Evolutionary conservation across 306 rosid species (phyloP).

Genomic region (Prunus dulcis): DNA sequence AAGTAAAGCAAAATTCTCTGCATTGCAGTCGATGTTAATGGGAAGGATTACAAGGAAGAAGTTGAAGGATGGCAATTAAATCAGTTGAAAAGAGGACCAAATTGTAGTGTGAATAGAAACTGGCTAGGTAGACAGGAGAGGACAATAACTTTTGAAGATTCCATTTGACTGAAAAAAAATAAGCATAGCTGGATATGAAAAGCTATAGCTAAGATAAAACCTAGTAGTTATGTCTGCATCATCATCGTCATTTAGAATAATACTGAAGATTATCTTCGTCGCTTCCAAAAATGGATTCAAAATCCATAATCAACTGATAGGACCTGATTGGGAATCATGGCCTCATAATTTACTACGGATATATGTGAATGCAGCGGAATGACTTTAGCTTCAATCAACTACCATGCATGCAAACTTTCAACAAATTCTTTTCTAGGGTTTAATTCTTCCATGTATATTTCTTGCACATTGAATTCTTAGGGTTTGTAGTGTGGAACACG

Average conservation of each 20-base stretch:
- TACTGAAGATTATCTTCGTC: conserved; percentile 29
- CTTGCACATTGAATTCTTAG: conserved; percentile 42
- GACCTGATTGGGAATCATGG: too few relatives aligned
- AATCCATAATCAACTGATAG: too few relatives aligned
- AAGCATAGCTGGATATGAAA: background rate
- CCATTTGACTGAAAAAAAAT: background rate
- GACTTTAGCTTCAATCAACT: background rate
- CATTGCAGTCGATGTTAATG: background rate
- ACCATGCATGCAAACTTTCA: background rate
- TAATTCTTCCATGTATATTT: conserved; percentile 14
- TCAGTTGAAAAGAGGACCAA: background rate
- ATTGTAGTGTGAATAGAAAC: background rate
- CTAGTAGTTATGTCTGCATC: background rate
- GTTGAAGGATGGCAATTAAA: background rate
- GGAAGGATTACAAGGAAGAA: background rate
- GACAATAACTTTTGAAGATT: background rate
- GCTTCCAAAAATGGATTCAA: background rate
- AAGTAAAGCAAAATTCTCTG: background rate
- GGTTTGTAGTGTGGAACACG: conserved; percentile 60
- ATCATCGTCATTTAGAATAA: conserved; percentile 19
- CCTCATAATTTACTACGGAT: background rate
- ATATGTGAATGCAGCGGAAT: background rate
- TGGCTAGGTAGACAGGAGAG: background rate
- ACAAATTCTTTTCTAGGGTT: conserved; percentile 15
- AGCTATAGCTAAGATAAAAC: background rate